Percentiles rank a stretch among this genome's conserved stretches.
Conservation (phyloP, 106 monocot genomes). For the Narthecium ossifragum region DNA sequence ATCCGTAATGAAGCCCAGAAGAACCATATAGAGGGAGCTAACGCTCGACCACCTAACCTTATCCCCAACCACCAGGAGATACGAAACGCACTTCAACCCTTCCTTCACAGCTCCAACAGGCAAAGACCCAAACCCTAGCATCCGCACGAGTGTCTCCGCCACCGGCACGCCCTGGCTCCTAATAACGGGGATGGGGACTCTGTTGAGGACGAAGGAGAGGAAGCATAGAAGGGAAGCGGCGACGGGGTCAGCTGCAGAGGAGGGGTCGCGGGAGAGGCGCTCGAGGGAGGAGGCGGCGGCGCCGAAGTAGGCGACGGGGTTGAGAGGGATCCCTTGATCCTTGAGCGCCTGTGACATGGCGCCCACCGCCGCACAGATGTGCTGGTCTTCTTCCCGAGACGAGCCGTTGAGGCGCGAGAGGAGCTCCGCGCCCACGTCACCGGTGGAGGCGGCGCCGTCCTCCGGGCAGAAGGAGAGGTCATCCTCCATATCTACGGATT, state of each 20-base stretch:
- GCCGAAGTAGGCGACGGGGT: constrained; percentile 77
- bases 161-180: constrained; percentile 36
- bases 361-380: constrained; percentile 60
- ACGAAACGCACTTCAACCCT: constrained; percentile 50
- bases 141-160: constrained; percentile 34
- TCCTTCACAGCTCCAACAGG: constrained; percentile 39
- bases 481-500: background rate
- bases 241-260: constrained; percentile 26
- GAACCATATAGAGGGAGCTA: constrained; percentile 31
- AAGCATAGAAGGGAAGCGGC: constrained; percentile 52
- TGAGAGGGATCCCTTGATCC: constrained; percentile 46
- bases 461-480: constrained; percentile 27
- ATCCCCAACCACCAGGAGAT: constrained; percentile 44
- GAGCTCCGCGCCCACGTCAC: constrained; percentile 24
- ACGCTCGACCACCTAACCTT: constrained; percentile 40
- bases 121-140: constrained; percentile 29
- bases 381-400: constrained; percentile 45
- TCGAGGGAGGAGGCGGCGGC: constrained; percentile 59
- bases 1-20: constrained; percentile 54
- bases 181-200: constrained; percentile 38
- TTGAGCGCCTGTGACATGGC: constrained; percentile 70
- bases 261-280: constrained; percentile 34
- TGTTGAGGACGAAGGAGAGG: constrained; percentile 43
- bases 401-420: constrained; percentile 50
- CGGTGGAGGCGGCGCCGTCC: background rate